Conservation (phyloP, 495 filamentous ascomycete genomes). For the Clavariopsis aquatica region DNA sequence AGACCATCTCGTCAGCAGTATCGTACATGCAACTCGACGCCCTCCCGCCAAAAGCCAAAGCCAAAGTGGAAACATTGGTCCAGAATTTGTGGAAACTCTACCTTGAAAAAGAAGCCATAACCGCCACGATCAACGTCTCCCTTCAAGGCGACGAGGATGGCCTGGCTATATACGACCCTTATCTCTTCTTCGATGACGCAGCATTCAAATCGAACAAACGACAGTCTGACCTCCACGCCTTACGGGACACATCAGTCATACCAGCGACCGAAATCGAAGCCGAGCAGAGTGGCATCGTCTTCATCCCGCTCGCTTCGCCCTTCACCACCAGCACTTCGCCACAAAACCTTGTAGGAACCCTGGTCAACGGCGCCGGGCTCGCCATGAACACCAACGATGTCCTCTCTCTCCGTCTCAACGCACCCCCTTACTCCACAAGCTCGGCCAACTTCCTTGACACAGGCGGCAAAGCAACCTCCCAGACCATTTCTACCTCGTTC, state of each 20-base stretch:
- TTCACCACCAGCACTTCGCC: conserved; percentile 38
- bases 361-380: conserved; percentile 86
- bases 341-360: conserved; percentile 61
- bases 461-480: conserved; percentile 84
- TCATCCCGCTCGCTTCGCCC: conserved; percentile 53
- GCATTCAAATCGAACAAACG: conserved; percentile 66
- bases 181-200: conserved; percentile 72
- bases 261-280: conserved; percentile 64
- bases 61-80: conserved; percentile 54
- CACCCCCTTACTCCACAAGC: conserved; percentile 31
- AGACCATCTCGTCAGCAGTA: conserved; percentile 49
- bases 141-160: conserved; percentile 9
- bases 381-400: conserved; percentile 93
- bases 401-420: conserved; percentile 58
- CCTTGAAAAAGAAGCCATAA: conserved; percentile 67
- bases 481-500: conserved; percentile 78
- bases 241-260: conserved; percentile 56
- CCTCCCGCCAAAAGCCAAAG: conserved; percentile 43
- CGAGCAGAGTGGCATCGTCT: conserved; percentile 72
- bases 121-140: conserved; percentile 33
- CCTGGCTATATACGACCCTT: conserved; percentile 22
- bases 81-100: conserved; percentile 61
- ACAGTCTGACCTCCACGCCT: conserved; percentile 63
- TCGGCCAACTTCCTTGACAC: conserved; percentile 85
- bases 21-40: conserved; percentile 55